Base-by-base conservation (phyloP, 2,329 filamentous ascomycete species). In the Ascochyta fabae region DNA sequence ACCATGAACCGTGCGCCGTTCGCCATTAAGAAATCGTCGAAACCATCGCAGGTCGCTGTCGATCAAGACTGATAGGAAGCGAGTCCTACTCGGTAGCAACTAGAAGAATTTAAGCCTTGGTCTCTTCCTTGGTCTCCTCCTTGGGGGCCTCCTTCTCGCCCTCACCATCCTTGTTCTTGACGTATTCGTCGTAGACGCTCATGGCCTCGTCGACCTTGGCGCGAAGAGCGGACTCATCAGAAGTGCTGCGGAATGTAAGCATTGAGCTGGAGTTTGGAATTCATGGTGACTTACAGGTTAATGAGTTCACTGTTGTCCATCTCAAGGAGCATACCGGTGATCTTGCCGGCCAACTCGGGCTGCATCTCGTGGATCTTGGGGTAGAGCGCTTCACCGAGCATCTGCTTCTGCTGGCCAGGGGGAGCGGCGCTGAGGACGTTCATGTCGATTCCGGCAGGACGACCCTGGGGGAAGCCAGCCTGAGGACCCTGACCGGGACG, bases 311-410 rank as follows among this genome's bases (percentile, higher is more conserved):
- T 77, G 80, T 98, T 98, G 72, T 98, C 95, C 95, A 99, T 99
- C 86, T 99, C 95, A 71, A 99, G 81, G 71, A 99, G 89, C 95
- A 99, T 99, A 81, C 95, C 95, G 60, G 95, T 99, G 78, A 99
- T 98, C 88, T 99, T 99, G 76, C 95, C 95, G 61, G 95, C 95
- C 72, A 99, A 85, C 71, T 97, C 93, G 58, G 92, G 90, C 83
- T 99, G 95, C 80, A 96, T 88, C 67, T 86, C 87, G 78, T 93
- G 88, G 73, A 99, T 98, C 89, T 98, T 99, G 75, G 95, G 95
- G 86, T 98, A 99, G 70, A 99, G 90, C 68, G 92, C 88, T 82
- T 99, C 95, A 77, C 95, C 95, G 51, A 99, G 88, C 79, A 98
- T 91, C 85, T 99, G 95, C 88, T 99, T 99, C 85, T 98, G 95